Base-by-base conservation (phyloP, 257 asterid species). In the Handroanthus guayacan region DNA sequence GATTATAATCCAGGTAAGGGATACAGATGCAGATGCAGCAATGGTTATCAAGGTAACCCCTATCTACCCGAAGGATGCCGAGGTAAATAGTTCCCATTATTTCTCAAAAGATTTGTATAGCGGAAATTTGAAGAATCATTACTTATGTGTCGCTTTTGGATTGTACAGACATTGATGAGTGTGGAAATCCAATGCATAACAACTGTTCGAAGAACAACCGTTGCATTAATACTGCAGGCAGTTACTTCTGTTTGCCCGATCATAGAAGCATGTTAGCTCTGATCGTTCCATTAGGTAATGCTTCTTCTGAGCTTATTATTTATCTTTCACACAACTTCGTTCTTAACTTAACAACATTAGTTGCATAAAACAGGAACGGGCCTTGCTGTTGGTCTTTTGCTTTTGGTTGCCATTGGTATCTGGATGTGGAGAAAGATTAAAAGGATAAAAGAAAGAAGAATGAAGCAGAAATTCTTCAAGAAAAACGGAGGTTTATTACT, bases 401-500 rank as follows among this genome's bases (percentile, higher is more conserved):
- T 72, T 60, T 14, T 72, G 43, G 67, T 62, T 3, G 73, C 71
- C 16, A 2, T 51, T 56, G 44, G 69, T 41, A 3, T 75, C 16
- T 81, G 81, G 81, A 45, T 37, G 36, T 2, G 36, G 66, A 58
- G 48, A 14, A 61, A 75, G 75, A 45, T 67, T 39, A 62, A 70
- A 58, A 62, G 45, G 61, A 68, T 69, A 45, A 78, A 45, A 14
- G 69, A 81, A 9, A 39, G 64, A 4, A 85, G 72, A 54, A 34
- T 37, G 3, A 85, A 78, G 43, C 62, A 78, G 38, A 80, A 72
- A 60, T 76, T 31, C 17, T 86, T 83, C 83, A 78, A 78, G 79
- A 76, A 61, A 37, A 83, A 81, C 56, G 87, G 89, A 25, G 89
- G 87, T 44, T 58, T 86, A 7, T 71, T 86, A 8, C 68, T 83